Evolutionary conservation across 805 yeast genomes (phyloP), one percentile per base, ranked within the genome.

Genomic region (Candida krabiensis): DNA sequence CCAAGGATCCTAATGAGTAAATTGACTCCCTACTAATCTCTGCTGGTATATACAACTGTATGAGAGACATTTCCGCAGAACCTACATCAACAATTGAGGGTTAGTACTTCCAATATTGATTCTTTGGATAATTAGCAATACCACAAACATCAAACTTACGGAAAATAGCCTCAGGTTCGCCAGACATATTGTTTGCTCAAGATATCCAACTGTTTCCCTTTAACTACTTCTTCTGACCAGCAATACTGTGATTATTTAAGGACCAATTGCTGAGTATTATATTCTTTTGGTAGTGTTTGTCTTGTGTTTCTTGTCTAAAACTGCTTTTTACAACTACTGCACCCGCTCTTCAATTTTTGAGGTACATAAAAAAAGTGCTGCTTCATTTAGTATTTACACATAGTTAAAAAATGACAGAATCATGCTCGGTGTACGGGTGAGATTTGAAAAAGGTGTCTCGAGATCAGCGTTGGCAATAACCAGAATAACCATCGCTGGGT

Each of bases 31-130:
- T 73, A 13, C 95, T 76, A 34, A 86, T 81, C 65, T 93, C 99
- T 23, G 87, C 80, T 13, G 98, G 95, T 43, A 93, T 81, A 63
- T 87, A 91, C 55, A 93, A 70, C 68, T 93, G 96, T 39, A 91
- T 81, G 58, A 90, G 75, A 35, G 96, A 79, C 98, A 93, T 95
- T 57, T 86, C 95, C 85, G 98, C 99, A 44, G 99, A 91, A 74
- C 96, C 53, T 50, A 30, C 18, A 32, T 2, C 17, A 21, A 14
- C 19, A 16, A 29, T 9, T 25, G 15, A 34, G 15, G 29, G 41
- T 37, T 35, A 39, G 43, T 28, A 39, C 14, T 16, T 2, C 5
- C 9, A 14, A 9, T 21, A 19, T 30, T 24, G 11, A 11, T 21
- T 2, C 7, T 3, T 15, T 34, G 2, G 13, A 11, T 21, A 9